Evolutionary conservation across 176 grass and related monocot genomes (phyloP).

Genomic region (Triticum timopheevii): DNA sequence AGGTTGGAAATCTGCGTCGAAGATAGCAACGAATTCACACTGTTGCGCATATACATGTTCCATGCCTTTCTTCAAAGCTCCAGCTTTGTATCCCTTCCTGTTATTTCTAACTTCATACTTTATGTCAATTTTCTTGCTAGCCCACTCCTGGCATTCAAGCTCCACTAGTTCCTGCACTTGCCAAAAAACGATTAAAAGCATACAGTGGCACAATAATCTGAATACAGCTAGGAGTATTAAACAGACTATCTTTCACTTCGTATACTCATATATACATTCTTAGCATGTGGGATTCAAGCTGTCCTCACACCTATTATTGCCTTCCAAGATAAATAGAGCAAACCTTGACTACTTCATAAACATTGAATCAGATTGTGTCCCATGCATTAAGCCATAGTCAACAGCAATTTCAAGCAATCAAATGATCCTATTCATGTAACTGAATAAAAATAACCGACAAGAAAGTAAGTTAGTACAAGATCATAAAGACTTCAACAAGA

Average conservation of each 20-base stretch:
- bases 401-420: neutral
- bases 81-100: slow-evolving; percentile 93
- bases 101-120: slow-evolving; percentile 86
- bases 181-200: slow-evolving; percentile 20
- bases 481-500: neutral
- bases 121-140: slow-evolving; percentile 70
- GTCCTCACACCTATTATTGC: neutral
- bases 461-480: neutral
- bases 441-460: neutral
- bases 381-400: neutral
- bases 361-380: neutral
- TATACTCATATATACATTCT: neutral
- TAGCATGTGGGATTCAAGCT: neutral
- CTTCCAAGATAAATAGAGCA: slow-evolving; percentile 7
- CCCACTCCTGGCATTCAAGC: slow-evolving; percentile 83
- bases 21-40: slow-evolving; percentile 88
- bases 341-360: neutral
- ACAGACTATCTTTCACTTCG: neutral
- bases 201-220: neutral
- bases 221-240: slow-evolving; percentile 5
- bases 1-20: slow-evolving; percentile 94
- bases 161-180: slow-evolving; percentile 72
- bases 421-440: neutral
- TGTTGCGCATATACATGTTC: slow-evolving; percentile 64
- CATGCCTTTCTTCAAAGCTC: slow-evolving; percentile 89